Evolutionary conservation across 805 yeast genomes (phyloP), one percentile per base, ranked within the genome.

Genomic region (Myxozyma lipomycoides): DNA sequence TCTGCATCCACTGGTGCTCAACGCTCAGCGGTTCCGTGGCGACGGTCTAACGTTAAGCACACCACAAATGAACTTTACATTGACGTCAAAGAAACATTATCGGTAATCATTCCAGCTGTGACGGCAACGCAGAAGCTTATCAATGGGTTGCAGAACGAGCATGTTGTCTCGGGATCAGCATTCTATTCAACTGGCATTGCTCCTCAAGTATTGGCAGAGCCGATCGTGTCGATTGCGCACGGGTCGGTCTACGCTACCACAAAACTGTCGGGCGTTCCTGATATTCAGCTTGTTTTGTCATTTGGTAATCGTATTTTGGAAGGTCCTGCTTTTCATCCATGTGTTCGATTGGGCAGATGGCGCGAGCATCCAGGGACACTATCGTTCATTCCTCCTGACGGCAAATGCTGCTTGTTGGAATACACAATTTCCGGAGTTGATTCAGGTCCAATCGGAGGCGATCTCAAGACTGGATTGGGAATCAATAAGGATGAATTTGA

Each of bases 351-450:
- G 1, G 74, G 72, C 9, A 67, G 68, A 18, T 84, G 88, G 87
- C 46, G 62, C 1, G 53, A 62, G 32, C 62, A 61, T 3, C 76
- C 77, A 0, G 81, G 80, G 0, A 56, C 68, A 0, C 63, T 89
- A 28, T 72, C 80, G 17, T 87, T 91, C 62, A 75, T 85, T 18
- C 98, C 98, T 3, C 95, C 98, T 0, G 96, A 91, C 67, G 97
- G 95, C 4, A 75, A 71, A 51, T 78, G 59, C 49, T 49, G 51
- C 30, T 45, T 59, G 1, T 24, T 59, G 43, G 50, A 54, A 32
- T 59, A 59, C 28, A 72, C 76, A 4, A 65, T 85, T 26, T 85
- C 84, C 2, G 56, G 58, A 3, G 54, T 55, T 10, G 62, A 72
- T 63, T 62, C 73, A n/a, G 86, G 86, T 0, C 61, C 78, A n/a